These are phyloP conservation scores for Cylindricascospora bacillispora DNA, from an alignment of 1,139 yeast genomes.

Conservation along the genomic window DNA sequence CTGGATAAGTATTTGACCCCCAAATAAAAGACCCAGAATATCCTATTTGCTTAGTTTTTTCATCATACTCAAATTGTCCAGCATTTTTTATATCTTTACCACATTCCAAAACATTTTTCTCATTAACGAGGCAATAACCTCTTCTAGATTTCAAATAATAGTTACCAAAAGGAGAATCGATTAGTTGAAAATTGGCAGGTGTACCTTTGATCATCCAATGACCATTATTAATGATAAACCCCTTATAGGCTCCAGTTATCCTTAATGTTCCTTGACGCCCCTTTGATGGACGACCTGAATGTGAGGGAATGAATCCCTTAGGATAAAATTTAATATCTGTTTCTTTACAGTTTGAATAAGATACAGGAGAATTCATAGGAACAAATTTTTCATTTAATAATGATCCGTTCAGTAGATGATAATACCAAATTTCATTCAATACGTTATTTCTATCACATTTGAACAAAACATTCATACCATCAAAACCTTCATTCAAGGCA, in stretches of 20 bases:
- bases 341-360: conserved; percentile 49
- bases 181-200: conserved; percentile 60
- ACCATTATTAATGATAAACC: conserved; percentile 72
- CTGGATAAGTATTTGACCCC: conserved; percentile 47
- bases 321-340: conserved; percentile 66
- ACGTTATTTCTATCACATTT: conserved; percentile 59
- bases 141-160: conserved; percentile 50
- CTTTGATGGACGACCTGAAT: conserved; percentile 10
- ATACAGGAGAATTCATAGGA: conserved; percentile 47
- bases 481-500: conserved; percentile 48
- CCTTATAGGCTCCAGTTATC: conserved; percentile 45
- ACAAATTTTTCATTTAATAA: conserved; percentile 50
- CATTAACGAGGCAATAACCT: conserved; percentile 57
- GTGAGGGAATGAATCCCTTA: conserved; percentile 37
- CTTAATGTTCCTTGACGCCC: conserved; percentile 37
- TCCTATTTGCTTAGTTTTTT: conserved; percentile 34
- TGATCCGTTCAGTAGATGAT: conserved; percentile 66
- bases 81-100: conserved; percentile 29
- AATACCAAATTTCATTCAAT: conserved; percentile 84
- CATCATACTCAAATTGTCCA: conserved; percentile 43
- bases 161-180: conserved; percentile 59
- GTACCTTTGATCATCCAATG: conserved; percentile 75
- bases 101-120: conserved; percentile 27
- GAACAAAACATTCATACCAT: conserved; percentile 51
- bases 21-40: conserved; percentile 56